These are phyloP conservation scores for Ogataea methylovora DNA, from an alignment of 805 yeast species.

Conservation along the genomic window DNA sequence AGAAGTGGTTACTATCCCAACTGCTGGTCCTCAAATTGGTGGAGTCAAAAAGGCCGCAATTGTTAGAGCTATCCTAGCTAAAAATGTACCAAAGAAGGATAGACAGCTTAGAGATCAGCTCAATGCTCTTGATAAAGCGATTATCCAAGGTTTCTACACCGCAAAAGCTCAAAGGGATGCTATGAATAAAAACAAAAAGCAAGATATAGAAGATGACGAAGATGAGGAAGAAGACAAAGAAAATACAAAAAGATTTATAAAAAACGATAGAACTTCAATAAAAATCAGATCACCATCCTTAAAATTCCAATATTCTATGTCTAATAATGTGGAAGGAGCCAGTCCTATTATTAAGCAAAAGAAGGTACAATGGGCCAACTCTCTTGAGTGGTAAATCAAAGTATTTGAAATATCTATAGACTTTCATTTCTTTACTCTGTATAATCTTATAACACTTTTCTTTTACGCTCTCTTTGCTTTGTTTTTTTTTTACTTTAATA, in stretches of 20 bases:
- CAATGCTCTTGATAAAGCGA: too few species aligned
- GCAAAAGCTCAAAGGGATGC: conserved; percentile 18
- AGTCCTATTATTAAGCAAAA: conserved; percentile 3
- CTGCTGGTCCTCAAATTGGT: conserved; percentile 23
- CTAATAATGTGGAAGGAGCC: not conserved
- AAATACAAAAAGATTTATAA: conserved; percentile 10
- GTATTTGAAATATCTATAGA: too few species aligned
- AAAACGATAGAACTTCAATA: conserved; percentile 3
- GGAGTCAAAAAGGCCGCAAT: conserved; percentile 28
- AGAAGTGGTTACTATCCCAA: conserved; percentile 55
- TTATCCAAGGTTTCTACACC: conserved; percentile 26
- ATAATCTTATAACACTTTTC: too few species aligned
- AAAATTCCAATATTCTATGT: not conserved
- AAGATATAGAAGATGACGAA: conserved; percentile 3
- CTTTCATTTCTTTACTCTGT: not conserved
- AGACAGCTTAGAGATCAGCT: not conserved
- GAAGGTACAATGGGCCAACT: conserved; percentile 23
- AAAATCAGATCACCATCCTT: conserved; percentile 2
- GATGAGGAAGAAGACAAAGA: conserved; percentile 17
- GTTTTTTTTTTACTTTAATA: too few species aligned
- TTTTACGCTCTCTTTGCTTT: too few species aligned
- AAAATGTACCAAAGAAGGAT: too few species aligned
- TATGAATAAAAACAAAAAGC: conserved; percentile 8
- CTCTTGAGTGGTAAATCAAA: conserved; percentile 23
- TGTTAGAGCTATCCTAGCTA: conserved; percentile 25